Evolutionary conservation across 1,284 basidiomycete genomes (phyloP).

Genomic region (Cryptococcus sp.): DNA sequence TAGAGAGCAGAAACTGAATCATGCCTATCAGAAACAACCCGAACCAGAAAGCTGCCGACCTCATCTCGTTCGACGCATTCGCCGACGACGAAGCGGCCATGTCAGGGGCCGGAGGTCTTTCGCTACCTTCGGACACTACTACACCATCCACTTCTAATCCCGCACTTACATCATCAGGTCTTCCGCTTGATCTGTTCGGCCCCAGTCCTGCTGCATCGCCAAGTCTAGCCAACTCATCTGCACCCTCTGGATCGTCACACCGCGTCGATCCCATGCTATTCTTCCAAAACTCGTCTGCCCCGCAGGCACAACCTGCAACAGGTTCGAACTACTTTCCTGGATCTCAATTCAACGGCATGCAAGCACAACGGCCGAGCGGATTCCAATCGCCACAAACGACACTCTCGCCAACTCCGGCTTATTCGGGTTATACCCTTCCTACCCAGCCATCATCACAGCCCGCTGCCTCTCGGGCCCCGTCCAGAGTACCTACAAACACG

Average conservation of each 20-base stretch:
- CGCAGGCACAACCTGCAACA: constrained; percentile 3
- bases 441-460: constrained; percentile 22
- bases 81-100: constrained; percentile 43
- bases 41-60: constrained; percentile 48
- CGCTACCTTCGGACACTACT: constrained; percentile 37
- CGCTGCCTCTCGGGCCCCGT: constrained; percentile 2
- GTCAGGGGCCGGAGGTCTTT: constrained; percentile 38
- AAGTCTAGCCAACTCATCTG: constrained; percentile 10
- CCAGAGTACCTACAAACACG: constrained; percentile 18
- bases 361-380: constrained; percentile 5
- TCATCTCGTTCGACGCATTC: constrained; percentile 55
- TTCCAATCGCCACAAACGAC: constrained; percentile 5
- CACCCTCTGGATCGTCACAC: not conserved
- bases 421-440: constrained; percentile 28
- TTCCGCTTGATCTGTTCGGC: constrained; percentile 54
- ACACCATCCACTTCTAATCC: constrained; percentile 27
- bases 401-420: not conserved
- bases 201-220: constrained; percentile 42
- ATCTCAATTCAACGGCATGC: not conserved
- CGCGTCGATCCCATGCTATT: constrained; percentile 51
- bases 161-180: constrained; percentile 43
- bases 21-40: constrained; percentile 37
- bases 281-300: constrained; percentile 38
- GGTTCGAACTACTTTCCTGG: not conserved
- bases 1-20: not conserved